These are phyloP conservation scores for Andrographis paniculata DNA, from an alignment of 305 asterid genomes.

Conservation along the genomic window DNA sequence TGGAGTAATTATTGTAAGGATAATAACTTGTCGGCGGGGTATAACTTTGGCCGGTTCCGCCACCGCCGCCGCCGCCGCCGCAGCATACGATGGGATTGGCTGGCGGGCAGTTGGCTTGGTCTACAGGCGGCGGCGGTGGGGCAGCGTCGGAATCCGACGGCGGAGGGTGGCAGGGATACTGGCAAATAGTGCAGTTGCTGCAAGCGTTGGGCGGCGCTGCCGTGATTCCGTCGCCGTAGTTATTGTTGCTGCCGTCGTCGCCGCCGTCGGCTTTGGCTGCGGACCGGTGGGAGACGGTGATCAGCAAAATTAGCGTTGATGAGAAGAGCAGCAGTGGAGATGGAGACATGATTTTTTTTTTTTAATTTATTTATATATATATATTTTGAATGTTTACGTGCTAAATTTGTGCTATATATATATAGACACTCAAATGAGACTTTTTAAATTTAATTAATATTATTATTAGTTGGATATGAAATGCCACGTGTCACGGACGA, in stretches of 20 bases:
- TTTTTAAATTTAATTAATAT: too few relatives aligned
- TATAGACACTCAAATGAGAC: too few relatives aligned
- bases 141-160: not conserved
- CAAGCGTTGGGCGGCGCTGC: not conserved
- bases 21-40: too few relatives aligned
- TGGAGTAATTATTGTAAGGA: too few relatives aligned
- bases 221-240: not conserved
- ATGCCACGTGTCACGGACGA: too few relatives aligned
- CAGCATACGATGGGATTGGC: conserved; percentile 1
- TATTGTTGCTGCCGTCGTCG: not conserved
- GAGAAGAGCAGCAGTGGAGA: not conserved
- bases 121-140: conserved; percentile 1
- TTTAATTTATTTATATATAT: too few relatives aligned
- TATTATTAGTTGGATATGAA: too few relatives aligned
- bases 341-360: not conserved
- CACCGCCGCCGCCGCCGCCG: conserved; percentile 2
- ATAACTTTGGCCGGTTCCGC: not conserved
- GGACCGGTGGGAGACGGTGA: not conserved
- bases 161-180: not conserved
- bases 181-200: not conserved
- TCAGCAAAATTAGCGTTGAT: not conserved
- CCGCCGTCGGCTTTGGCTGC: not conserved
- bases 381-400: too few relatives aligned
- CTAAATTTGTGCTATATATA: too few relatives aligned
- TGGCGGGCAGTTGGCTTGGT: conserved; percentile 1